Base-by-base conservation (phyloP, 23 red algal genomes). In the Gracilaria vermiculophylla region DNA sequence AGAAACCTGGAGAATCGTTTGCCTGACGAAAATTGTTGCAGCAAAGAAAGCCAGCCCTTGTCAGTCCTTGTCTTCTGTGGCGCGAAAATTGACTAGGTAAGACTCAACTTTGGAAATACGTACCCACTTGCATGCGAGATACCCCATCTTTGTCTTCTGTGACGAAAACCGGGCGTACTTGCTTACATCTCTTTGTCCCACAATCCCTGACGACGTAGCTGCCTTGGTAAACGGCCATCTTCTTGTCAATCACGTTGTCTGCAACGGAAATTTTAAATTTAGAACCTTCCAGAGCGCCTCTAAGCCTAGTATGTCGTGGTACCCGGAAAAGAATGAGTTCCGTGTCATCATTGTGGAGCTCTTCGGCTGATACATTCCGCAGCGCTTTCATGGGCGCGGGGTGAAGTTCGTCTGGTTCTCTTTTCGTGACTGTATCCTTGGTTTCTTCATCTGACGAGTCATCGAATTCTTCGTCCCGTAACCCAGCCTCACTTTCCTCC, bases 1-100 rank as follows among this genome's bases (percentile, higher is more conserved):
- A 88, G 25, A 3, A 69, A 76, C 31, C 84, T 56, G 15, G 84
- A 65, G 44, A 88, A 88, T 19, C 25, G 69, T 77, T 77, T 88
- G 16, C 51, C 84, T 88, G 56, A 31, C 12, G 48, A 67, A n/a
- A n/a, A n/a, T n/a, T n/a, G 52, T n/a, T 44, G 28, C 20, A 41
- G 41, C 1, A 28, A 78, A 34, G 21, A 57, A 39, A 79, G n/a
- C 32, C 12, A 47, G 12, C 5, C 12, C 55, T 34, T 57, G 49
- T 79, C 53, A 57, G 76, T 50, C 5, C 2, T 17, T 13, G 5
- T 14, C 58, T 64, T 34, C 15, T 8, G 58, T 17, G 0, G 14
- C 2, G 21, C 5, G 29, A 58, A 2, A n/a, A n/a, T n/a, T n/a
- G n/a, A n/a, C n/a, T n/a, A n/a, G n/a, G n/a, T n/a, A n/a, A n/a